Percentiles rank a stretch among this genome's conserved stretches.
phyloP scores from a whole-genome alignment of 169 alveolate genomes.

The Plasmodium falciparum region DNA sequence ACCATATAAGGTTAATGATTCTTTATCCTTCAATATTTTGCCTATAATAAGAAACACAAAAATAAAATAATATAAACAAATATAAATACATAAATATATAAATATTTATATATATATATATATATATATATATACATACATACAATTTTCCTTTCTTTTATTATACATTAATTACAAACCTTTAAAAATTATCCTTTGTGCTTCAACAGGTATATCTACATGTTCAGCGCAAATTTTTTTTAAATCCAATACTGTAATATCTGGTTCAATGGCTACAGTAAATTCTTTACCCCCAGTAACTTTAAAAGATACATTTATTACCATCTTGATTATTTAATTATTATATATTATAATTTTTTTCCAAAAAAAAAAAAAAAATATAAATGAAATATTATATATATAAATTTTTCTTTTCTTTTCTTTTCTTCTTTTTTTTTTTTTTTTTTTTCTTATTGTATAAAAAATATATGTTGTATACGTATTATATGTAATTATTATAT shows the following conservation, averaged over 20 bases:
- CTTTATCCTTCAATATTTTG: slow-evolving; percentile 91
- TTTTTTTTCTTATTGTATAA: no score
- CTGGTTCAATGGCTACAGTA: slow-evolving; percentile 80
- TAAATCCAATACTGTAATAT: slow-evolving; percentile 82
- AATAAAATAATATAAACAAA: slow-evolving; percentile 3
- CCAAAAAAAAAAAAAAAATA: no score
- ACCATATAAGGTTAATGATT: slow-evolving; percentile 82
- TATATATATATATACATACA: neutral
- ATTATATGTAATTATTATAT: no score
- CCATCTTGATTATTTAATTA: slow-evolving; percentile 33
- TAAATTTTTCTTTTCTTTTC: no score
- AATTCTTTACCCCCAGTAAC: slow-evolving; percentile 89
- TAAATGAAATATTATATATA: no score
- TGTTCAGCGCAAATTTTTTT: slow-evolving; percentile 85
- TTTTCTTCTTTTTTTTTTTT: no score
- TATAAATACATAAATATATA: neutral
- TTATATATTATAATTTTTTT: no score
- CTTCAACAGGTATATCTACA: slow-evolving; percentile 84
- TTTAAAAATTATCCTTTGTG: slow-evolving; percentile 89
- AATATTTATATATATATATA: neutral
- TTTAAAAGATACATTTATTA: slow-evolving; percentile 82
- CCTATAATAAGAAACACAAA: slow-evolving; percentile 78
- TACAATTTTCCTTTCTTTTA: no score
- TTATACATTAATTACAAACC: slow-evolving; percentile 72
- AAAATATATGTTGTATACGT: no score